Base-by-base conservation (phyloP, 345 rosid genomes). In the Diplotaxis tenuifolia region DNA sequence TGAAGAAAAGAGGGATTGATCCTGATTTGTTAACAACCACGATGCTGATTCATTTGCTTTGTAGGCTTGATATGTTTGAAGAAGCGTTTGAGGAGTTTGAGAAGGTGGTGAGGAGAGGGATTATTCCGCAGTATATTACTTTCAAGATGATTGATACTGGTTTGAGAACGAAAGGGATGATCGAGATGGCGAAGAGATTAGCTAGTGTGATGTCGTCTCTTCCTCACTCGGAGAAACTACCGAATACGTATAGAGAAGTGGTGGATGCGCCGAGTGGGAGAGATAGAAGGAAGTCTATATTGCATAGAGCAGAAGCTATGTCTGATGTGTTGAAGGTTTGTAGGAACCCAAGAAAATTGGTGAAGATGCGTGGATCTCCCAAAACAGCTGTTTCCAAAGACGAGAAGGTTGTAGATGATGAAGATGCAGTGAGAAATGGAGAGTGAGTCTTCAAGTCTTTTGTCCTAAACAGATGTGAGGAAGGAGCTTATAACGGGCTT, bases 231-330 rank as follows among this genome's bases (percentile, higher is more conserved):
- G 85, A 76, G n/a, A 80, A 83, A 29, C 79, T 88, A 71, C 89
- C 93, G 2, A 69, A 85, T 65, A 81, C 86, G 5, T 82, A 74
- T 72, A 55, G 70, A 47, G 75, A 65, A 49, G 80, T 47, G 4
- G 54, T 68, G 10, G 83, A 83, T 62, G 72, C 75, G 1, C 42
- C 79, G n/a, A 54, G 54, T 52, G 68, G 67, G 59, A 75, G 60
- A 75, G 84, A 72, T 25, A 84, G 94, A 79, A 89, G 74, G 78
- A 75, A 70, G 66, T 78, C 84, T 40, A 80, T 88, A 55, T 70
- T 95, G 56, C 82, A 65, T 68, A 95, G 84, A 80, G 96, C 97
- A 14, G 88, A 82, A 84, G 89, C 80, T n/a, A 92, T 95, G 91
- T 90, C 92, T 78, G 76, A 79, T 78, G 76, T 90, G 8, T 74